Evolutionary conservation across 2,329 filamentous ascomycete genomes (phyloP).

Genomic region (Paecilomyces niveus): DNA sequence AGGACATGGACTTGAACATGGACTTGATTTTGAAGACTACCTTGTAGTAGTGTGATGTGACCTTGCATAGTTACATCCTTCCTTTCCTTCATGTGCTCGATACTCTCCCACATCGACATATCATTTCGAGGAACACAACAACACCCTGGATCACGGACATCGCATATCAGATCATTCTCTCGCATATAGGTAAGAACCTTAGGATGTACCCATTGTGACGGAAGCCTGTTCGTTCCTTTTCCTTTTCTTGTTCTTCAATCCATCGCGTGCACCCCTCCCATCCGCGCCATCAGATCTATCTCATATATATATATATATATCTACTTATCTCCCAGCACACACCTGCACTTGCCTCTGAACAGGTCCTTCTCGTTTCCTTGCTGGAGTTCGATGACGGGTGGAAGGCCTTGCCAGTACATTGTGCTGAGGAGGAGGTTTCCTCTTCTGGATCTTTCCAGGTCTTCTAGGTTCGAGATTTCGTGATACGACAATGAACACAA

Average conservation of each 20-base stretch:
- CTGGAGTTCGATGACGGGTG: slow-evolving; percentile 1
- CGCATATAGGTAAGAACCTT: not conserved
- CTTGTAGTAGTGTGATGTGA: too few species aligned
- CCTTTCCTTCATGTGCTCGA: not conserved
- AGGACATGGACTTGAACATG: not conserved
- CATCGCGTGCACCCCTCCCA: too few species aligned
- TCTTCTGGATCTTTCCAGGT: not conserved
- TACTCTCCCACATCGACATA: not conserved
- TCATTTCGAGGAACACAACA: not conserved
- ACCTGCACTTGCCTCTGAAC: not conserved
- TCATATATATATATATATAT: not conserved
- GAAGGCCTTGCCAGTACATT: slow-evolving; percentile 5
- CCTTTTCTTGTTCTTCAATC: too few species aligned
- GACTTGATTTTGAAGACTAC: not conserved
- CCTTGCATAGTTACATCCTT: not conserved
- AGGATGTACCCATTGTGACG: not conserved
- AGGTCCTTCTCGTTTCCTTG: not conserved
- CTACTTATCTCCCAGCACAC: not conserved
- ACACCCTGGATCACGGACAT: not conserved
- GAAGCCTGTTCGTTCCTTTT: not conserved
- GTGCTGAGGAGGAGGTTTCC: slow-evolving; percentile 1
- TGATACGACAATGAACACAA: not conserved
- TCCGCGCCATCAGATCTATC: not conserved
- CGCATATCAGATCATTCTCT: not conserved
- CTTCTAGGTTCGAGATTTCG: not conserved